A percentile compares a stretch with the other conserved stretches of the same genome.
Conservation (phyloP, 371 early-diverging fungal genomes). For the Apophysomyces trapeziformis region DNA sequence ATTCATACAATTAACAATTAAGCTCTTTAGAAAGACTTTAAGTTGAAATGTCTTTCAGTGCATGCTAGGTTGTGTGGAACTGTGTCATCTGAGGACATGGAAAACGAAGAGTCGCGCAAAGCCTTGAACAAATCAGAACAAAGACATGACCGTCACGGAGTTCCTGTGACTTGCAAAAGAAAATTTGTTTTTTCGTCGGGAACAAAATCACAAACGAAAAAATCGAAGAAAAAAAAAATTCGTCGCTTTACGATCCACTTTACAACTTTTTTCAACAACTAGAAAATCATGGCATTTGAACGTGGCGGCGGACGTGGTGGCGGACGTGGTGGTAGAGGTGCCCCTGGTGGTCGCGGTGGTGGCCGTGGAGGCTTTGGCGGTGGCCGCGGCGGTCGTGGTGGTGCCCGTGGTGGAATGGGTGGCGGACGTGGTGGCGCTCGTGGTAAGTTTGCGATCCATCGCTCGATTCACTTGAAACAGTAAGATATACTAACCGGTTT, state of each 20-base stretch:
- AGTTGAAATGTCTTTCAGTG: too few species aligned
- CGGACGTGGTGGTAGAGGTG: constrained; percentile 54
- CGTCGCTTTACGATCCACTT: constrained; percentile 12
- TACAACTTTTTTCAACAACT: constrained; percentile 13
- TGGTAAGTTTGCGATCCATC: constrained; percentile 29
- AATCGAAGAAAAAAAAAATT: constrained; percentile 8
- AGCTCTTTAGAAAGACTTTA: too few species aligned
- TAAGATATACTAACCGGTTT: too few species aligned
- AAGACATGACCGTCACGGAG: background rate
- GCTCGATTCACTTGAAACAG: too few species aligned
- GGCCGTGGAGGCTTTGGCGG: constrained; percentile 56
- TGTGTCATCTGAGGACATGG: too few species aligned
- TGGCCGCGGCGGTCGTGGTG: constrained; percentile 41
- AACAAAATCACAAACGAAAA: background rate
- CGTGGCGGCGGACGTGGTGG: constrained; percentile 44
- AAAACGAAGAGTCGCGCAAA: too few species aligned
- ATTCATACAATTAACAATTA: too few species aligned
- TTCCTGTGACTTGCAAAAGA: constrained; percentile 4
- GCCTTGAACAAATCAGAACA: too few species aligned
- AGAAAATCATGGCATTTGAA: constrained; percentile 33
- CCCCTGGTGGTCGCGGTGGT: constrained; percentile 47
- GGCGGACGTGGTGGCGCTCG: constrained; percentile 33
- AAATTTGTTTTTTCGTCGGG: constrained; percentile 3
- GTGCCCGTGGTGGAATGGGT: constrained; percentile 35
- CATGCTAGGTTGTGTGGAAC: too few species aligned